Percentiles rank a stretch among this genome's conserved stretches.
Conservation (phyloP, 768 basidiomycete species). For the Hericium coralloides region DNA sequence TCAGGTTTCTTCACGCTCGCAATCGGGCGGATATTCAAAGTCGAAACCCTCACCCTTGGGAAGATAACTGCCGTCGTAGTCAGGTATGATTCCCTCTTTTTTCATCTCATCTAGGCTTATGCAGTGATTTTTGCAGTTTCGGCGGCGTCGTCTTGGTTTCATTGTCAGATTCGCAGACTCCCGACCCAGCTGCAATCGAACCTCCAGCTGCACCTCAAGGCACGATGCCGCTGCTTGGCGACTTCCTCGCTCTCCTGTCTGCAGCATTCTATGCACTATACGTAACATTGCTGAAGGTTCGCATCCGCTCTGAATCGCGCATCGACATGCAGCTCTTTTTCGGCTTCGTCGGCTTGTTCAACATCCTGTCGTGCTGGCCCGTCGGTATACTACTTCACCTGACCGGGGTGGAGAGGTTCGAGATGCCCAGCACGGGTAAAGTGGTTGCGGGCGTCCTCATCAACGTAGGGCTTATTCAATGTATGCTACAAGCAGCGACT, state of each 20-base stretch:
- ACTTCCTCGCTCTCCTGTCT: conserved; percentile 76
- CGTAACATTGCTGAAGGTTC: conserved; percentile 82
- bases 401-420: conserved; percentile 63
- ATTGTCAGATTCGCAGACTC: conserved; percentile 56
- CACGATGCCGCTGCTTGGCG: conserved; percentile 46
- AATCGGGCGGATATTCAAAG: conserved; percentile 71
- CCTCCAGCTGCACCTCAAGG: conserved; percentile 11
- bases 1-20: conserved; percentile 90
- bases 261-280: conserved; percentile 86
- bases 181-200: conserved; percentile 1
- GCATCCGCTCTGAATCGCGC: conserved; percentile 70
- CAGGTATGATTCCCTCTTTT: conserved; percentile 42
- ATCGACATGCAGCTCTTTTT: conserved; percentile 94
- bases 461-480: conserved; percentile 35
- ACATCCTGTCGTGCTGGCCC: conserved; percentile 68
- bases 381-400: conserved; percentile 70
- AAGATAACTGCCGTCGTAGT: conserved; percentile 73
- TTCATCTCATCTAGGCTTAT: not conserved
- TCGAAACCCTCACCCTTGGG: conserved; percentile 64
- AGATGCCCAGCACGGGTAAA: conserved; percentile 48
- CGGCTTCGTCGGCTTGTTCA: conserved; percentile 88
- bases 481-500: not conserved
- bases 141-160: conserved; percentile 84
- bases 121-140: conserved; percentile 41
- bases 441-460: conserved; percentile 41